Evolutionary conservation across 495 filamentous ascomycete species (phyloP).

Genomic region (Penicillium malachiteum): DNA sequence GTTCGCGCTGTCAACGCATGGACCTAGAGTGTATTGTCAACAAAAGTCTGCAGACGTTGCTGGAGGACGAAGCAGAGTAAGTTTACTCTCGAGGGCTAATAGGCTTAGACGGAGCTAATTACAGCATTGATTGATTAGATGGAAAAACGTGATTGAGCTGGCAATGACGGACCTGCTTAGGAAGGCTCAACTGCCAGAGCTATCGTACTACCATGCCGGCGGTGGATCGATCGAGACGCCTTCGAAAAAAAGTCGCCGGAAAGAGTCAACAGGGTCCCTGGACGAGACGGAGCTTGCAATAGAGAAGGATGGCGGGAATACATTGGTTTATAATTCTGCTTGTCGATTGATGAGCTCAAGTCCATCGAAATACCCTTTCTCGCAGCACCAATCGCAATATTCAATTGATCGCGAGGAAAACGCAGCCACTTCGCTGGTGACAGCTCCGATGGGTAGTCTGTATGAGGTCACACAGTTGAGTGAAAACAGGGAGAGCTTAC

Average conservation of each 20-base stretch:
- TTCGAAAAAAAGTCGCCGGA: conserved; percentile 36
- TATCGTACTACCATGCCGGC: conserved; percentile 45
- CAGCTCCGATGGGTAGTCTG: conserved; percentile 58
- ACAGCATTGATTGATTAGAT: conserved; percentile 23
- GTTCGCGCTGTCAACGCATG: conserved; percentile 51
- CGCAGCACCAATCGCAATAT: conserved; percentile 31
- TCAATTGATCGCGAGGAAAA: conserved; percentile 46
- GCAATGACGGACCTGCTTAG: conserved; percentile 47
- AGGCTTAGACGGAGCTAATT: not conserved
- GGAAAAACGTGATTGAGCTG: conserved; percentile 48
- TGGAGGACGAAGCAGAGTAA: conserved; percentile 52
- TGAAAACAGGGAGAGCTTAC: conserved; percentile 42
- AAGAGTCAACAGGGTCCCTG: conserved; percentile 41
- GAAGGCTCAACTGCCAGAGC: conserved; percentile 45
- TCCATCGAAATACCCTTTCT: conserved; percentile 19
- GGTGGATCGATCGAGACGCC: conserved; percentile 36
- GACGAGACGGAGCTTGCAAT: conserved; percentile 27
- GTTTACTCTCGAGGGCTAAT: conserved; percentile 4
- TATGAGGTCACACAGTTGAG: conserved; percentile 60
- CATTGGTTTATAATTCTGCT: conserved; percentile 15
- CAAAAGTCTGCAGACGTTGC: conserved; percentile 54
- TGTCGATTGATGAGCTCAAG: conserved; percentile 14
- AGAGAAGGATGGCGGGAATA: conserved; percentile 15
- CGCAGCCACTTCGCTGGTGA: conserved; percentile 43
- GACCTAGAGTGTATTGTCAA: conserved; percentile 53